Conservation (phyloP, 1,284 basidiomycete species). For the Tetrapyrgos nigripes region DNA sequence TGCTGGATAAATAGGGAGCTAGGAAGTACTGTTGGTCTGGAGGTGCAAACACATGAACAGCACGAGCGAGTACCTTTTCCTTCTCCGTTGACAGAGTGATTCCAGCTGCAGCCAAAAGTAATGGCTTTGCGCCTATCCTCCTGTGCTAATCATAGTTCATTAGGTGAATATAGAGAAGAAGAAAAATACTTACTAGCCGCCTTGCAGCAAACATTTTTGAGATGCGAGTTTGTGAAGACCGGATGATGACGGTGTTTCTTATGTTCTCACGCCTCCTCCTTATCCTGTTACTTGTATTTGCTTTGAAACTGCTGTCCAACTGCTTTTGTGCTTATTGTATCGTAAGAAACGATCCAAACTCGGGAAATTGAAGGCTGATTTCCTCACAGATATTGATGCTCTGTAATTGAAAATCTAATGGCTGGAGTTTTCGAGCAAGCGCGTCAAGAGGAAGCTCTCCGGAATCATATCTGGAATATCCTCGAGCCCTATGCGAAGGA, state of each 20-base stretch:
- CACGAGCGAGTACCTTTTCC: background rate
- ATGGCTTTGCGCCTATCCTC: background rate
- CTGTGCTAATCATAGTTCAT: background rate
- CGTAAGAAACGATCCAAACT: too few species aligned
- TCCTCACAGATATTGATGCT: too few species aligned
- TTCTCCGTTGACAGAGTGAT: background rate
- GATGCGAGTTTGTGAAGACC: background rate
- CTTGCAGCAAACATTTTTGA: background rate
- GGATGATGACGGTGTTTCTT: background rate
- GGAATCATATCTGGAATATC: conserved; percentile 56
- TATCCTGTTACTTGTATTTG: too few species aligned
- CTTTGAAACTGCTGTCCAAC: too few species aligned
- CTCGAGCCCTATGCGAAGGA: conserved; percentile 57
- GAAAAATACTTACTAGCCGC: background rate
- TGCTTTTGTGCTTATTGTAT: too few species aligned
- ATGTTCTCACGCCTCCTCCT: background rate
- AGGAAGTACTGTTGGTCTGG: background rate
- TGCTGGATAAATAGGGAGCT: conserved; percentile 84
- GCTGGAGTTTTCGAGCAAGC: conserved; percentile 10
- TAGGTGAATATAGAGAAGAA: background rate
- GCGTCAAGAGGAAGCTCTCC: conserved; percentile 29
- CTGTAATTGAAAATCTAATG: background rate
- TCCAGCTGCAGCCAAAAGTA: background rate
- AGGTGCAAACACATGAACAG: background rate
- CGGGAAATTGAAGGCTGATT: too few species aligned